Evolutionary conservation across 495 filamentous ascomycete genomes (phyloP), one percentile per base, ranked within the genome.

Genomic region (Rusavskia elegans): DNA sequence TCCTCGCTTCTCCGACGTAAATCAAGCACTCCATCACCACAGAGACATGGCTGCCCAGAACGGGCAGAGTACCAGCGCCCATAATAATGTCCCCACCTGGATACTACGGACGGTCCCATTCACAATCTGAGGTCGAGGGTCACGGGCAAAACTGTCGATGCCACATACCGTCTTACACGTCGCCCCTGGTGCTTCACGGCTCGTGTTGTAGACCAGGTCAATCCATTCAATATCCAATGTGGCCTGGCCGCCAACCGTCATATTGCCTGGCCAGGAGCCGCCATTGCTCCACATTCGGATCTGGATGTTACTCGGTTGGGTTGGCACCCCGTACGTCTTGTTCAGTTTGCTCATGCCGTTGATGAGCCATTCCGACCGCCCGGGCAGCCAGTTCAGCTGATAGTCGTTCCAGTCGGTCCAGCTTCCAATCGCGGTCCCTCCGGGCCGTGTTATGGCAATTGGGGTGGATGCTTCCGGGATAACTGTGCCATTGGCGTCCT

Each of bases 231-330:
- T 71, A 57, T 83, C 81, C 57, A 87, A 63, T 50, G 75, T 74
- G 4, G 85, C 82, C 25, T 72, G 71, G 2, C 74, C 68, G 0
- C 70, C 70, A 1, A 75, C 57, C 9, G 55, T 69, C 82, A 89
- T 83, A 55, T 85, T 81, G 1, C 85, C 85, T 1, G 80, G 76
- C 84, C 84, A 89, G 3, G 65, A 57, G 0, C 83, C 80, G 0
- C 84, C 84, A 58, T 88, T 78, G 60, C 80, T 82, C 85, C 85
- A 89, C 35, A 85, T 73, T 54, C 89, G 88, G 38, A 88, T 59
- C 5, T 82, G 75, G 20, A 89, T 54, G 49, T 75, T 69, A 52
- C 76, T 78, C 23, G 77, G 69, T 36, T 77, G 68, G 37, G 68
- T 67, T 0, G 84, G 84, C 8, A 79, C 75, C 19, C 79, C 74